phyloP scores from a whole-genome alignment of 2,329 filamentous ascomycete genomes.

The Aspergillus arachidicola region DNA sequence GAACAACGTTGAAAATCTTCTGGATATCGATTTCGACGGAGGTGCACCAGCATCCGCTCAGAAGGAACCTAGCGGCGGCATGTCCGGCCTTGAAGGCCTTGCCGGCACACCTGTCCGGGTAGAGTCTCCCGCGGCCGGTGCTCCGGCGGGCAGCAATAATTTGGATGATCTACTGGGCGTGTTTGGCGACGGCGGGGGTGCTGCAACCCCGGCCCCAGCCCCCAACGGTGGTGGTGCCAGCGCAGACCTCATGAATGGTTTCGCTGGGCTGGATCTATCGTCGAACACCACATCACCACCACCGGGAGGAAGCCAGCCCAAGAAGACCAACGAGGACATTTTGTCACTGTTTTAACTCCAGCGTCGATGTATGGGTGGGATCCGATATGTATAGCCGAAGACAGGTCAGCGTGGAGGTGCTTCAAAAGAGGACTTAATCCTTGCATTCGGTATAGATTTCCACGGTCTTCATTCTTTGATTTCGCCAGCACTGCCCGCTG shows the following conservation, averaged over 20 bases:
- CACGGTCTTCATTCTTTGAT: constrained; percentile 1
- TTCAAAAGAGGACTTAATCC: constrained; percentile 1
- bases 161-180: constrained; percentile 82
- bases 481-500: not conserved
- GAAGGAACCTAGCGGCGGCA: constrained; percentile 60
- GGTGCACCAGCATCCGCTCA: constrained; percentile 86
- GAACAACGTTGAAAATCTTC: constrained; percentile 87
- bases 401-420: not conserved
- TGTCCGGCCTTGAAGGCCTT: constrained; percentile 64
- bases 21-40: constrained; percentile 96
- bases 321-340: constrained; percentile 59
- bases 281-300: constrained; percentile 42
- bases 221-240: constrained; percentile 31
- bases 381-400: not conserved
- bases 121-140: constrained; percentile 46
- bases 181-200: constrained; percentile 57
- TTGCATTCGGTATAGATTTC: constrained; percentile 8
- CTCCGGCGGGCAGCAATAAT: constrained; percentile 53
- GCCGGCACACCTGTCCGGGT: constrained; percentile 60
- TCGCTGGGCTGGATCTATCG: constrained; percentile 77
- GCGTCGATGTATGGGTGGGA: not conserved
- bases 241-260: constrained; percentile 74
- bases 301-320: constrained; percentile 31
- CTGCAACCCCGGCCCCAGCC: constrained; percentile 34
- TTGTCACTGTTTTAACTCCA: constrained; percentile 54